phyloP scores from a whole-genome alignment of 208 protist genomes.

The Phytomonas sp. region DNA sequence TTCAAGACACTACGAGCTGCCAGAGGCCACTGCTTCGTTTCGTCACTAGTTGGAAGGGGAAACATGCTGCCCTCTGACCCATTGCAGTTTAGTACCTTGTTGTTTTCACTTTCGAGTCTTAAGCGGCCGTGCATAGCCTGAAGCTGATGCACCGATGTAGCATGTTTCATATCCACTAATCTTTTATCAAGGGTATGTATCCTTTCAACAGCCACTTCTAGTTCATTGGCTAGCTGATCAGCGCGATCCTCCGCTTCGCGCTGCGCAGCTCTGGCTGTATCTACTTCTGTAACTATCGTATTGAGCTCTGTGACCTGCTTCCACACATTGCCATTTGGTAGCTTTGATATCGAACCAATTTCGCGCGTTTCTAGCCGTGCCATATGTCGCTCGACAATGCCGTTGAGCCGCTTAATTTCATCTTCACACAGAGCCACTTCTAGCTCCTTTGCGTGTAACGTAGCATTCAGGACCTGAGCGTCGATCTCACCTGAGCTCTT shows the following conservation, averaged over 20 bases:
- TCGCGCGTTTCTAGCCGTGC: slow-evolving; percentile 17
- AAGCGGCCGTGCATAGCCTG: slow-evolving; percentile 16
- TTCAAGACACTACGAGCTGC: slow-evolving; percentile 36
- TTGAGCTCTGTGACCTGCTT: slow-evolving; percentile 29
- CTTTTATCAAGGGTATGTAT: slow-evolving; percentile 70
- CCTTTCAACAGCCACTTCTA: slow-evolving; percentile 58
- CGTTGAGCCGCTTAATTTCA: slow-evolving; percentile 58
- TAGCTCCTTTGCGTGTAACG: slow-evolving; percentile 61
- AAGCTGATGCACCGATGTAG: slow-evolving; percentile 27
- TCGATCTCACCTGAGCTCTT: slow-evolving; percentile 21
- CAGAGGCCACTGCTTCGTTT: slow-evolving; percentile 35
- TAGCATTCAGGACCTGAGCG: slow-evolving; percentile 25
- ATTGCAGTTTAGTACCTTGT: not conserved
- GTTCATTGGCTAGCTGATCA: slow-evolving; percentile 38
- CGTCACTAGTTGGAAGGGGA: slow-evolving; percentile 15
- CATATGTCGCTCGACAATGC: slow-evolving; percentile 45
- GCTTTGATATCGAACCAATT: not conserved
- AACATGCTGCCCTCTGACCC: not conserved
- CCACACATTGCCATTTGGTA: slow-evolving; percentile 19
- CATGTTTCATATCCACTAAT: slow-evolving; percentile 60
- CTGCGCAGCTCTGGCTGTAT: slow-evolving; percentile 37
- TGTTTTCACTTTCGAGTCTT: not conserved
- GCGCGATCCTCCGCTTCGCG: slow-evolving; percentile 61
- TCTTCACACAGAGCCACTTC: slow-evolving; percentile 73
- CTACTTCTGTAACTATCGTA: slow-evolving; percentile 55